A percentile compares a stretch with the other conserved stretches of the same genome.
Conservation (phyloP, 805 yeast species). For the Yamadazyma paraphyllophila region DNA sequence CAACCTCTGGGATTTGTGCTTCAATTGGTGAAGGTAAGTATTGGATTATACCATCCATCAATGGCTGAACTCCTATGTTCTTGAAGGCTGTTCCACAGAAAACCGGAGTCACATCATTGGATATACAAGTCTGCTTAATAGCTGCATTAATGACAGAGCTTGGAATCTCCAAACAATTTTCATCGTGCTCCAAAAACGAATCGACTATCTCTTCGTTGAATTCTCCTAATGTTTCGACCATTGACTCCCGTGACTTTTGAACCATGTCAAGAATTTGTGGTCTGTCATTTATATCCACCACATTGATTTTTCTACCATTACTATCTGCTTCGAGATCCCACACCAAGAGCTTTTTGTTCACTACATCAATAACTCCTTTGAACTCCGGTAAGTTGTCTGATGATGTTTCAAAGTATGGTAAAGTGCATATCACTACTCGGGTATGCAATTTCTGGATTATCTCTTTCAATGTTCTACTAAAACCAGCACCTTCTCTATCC, state of each 20-base stretch:
- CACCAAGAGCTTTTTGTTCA: slow-evolving; percentile 55
- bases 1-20: slow-evolving; percentile 53
- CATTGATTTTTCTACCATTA: slow-evolving; percentile 53
- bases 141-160: slow-evolving; percentile 52
- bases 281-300: slow-evolving; percentile 39
- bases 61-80: slow-evolving; percentile 93
- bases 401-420: slow-evolving; percentile 60
- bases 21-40: slow-evolving; percentile 84
- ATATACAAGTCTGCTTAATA: slow-evolving; percentile 61
- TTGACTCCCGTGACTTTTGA: slow-evolving; percentile 60
- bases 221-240: slow-evolving; percentile 82
- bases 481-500: slow-evolving; percentile 97
- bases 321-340: slow-evolving; percentile 44
- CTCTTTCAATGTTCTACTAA: slow-evolving; percentile 83
- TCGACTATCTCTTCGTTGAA: slow-evolving; percentile 76
- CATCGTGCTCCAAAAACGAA: slow-evolving; percentile 66
- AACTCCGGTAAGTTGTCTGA: slow-evolving; percentile 42
- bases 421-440: slow-evolving; percentile 67
- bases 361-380: slow-evolving; percentile 72
- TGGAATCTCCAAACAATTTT: slow-evolving; percentile 68
- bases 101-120: slow-evolving; percentile 65
- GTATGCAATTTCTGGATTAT: slow-evolving; percentile 74
- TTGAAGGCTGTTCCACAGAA: slow-evolving; percentile 90
- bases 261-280: slow-evolving; percentile 46
- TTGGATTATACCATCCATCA: slow-evolving; percentile 76